Base-by-base conservation (phyloP, 83 land plant genomes). In the Thuja plicata region DNA sequence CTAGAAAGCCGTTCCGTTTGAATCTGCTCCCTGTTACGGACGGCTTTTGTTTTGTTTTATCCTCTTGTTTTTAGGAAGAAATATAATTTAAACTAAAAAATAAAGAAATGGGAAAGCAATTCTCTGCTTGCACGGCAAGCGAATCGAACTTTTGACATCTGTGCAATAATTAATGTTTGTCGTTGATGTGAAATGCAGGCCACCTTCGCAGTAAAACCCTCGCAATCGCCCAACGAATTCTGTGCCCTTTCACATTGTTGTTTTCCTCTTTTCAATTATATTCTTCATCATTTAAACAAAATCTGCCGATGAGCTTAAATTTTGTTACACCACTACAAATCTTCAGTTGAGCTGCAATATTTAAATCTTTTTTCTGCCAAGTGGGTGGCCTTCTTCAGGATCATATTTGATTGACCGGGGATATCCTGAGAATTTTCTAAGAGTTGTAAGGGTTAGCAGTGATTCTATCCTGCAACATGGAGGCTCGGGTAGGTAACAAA, bases 401-500 rank as follows among this genome's bases (percentile, higher is more conserved):
- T 32, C 4, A 32, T 12, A 8, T 34, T 76, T 35, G 79, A 34
- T 76, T 76, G 57, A 34, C 30, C 30, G 5, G 21, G 2, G 37
- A n/a, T 32, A n/a, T 46, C 50, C 5, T 11, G 86, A 27, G 8
- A 30, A n/a, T 16, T 16, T 8, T 48, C 35, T 0, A 13, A 45
- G 86, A 19, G 16, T 48, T n/a, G 12, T 48, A 48, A 2, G 86
- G n/a, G 35, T 9, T 27, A 48, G n/a, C 16, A 16, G 17, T 15
- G 19, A 48, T 84, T 48, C 86, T 19, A 30, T 84, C 55, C 35
- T 84, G 57, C 34, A 78, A 40, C 80, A 88, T 88, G 89, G 89
- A 88, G 37, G 2, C 85, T 30, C 46, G 83, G 10, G 88, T 88
- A 45, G 89, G 89, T 1, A 77, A 81, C 30, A 88, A 88, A 46